Conservation (phyloP, 371 early-diverging fungal genomes). For the Nosema muscidifuracis region DNA sequence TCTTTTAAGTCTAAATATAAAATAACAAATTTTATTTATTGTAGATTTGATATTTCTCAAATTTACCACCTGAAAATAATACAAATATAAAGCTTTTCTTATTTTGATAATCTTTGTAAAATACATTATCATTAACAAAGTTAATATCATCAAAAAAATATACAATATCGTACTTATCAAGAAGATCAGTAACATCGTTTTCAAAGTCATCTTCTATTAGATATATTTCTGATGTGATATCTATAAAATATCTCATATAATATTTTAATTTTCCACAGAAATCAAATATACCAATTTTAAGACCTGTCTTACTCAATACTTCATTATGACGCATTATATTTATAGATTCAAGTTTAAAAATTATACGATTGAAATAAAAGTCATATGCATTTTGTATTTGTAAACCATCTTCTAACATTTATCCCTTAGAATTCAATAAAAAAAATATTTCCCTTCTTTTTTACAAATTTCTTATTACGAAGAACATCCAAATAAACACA, state of each 20-base stretch:
- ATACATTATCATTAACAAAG: neutral
- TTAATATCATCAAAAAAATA: constrained; percentile 1
- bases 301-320: neutral
- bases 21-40: too few relatives aligned
- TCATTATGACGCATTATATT: neutral
- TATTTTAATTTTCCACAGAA: constrained; percentile 2
- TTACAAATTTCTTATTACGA: constrained; percentile 45
- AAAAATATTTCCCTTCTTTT: constrained; percentile 23
- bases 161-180: neutral
- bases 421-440: neutral
- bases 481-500: constrained; percentile 51
- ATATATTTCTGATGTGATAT: neutral
- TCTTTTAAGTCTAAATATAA: too few relatives aligned
- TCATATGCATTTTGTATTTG: neutral
- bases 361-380: neutral
- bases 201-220: neutral
- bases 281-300: neutral
- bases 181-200: neutral
- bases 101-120: neutral
- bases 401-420: too few relatives aligned
- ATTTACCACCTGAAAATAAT: neutral
- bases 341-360: neutral
- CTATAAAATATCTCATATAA: neutral
- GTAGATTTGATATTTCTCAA: too few relatives aligned
- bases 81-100: neutral